Base-by-base conservation (phyloP, 257 asterid genomes). In the Lantana camara region DNA sequence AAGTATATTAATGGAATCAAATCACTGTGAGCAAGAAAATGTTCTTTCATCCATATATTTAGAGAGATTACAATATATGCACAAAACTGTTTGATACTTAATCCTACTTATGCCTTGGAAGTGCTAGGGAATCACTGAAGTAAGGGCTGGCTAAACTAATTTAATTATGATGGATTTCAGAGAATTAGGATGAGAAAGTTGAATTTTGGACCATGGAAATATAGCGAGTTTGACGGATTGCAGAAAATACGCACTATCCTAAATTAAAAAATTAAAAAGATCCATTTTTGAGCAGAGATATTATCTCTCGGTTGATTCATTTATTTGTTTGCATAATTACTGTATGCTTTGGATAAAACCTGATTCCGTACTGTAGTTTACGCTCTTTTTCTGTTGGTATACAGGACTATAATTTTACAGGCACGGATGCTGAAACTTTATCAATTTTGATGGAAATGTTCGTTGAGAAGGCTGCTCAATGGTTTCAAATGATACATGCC, bases 401-500 rank as follows among this genome's bases (percentile, higher is more conserved):
- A 52, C 92, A 90, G 99, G 84, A 93, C 67, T 90, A 85, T 73
- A 73, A 77, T 42, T 78, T 77, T 41, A 78, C 82, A 10, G 96
- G 76, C 30, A 68, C 82, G 47, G 92, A 83, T 69, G 91, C 85
- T 41, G 90, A 90, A 74, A 90, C 90, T 23, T 69, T 93, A 57
- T 78, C 96, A 34, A 77, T 83, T 64, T 77, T 93, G 74, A 80
- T 86, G 75, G 99, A 90, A 80, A 66, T 93, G 72, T 90, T 93
- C 75, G 71, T 84, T 46, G 99, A 93, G 84, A 93, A 88, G 80
- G 86, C 86, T 11, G 60, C 67, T 20, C 86, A 85, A 62, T 88
- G 95, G 96, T 82, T 97, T 59, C 96, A 90, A 82, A 80, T 84
- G 65, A 82, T 85, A 77, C 77, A 87, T 67, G 95, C 94, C 65